Evolutionary conservation across 371 early-diverging fungal genomes (phyloP).

Genomic region (Funneliformis caledonium): DNA sequence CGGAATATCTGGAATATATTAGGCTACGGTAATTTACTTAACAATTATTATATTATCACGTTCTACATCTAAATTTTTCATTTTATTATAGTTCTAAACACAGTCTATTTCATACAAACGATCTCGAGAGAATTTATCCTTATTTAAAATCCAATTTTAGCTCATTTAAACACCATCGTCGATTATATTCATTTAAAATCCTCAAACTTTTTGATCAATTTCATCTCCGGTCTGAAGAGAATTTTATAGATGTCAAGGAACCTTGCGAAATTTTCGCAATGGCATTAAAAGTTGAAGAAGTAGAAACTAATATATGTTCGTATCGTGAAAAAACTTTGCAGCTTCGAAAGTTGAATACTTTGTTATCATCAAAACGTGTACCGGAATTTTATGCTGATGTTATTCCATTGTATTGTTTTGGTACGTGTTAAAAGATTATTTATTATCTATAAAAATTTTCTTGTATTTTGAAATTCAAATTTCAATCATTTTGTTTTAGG

Average conservation of each 20-base stretch:
- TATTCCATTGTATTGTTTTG: conserved; percentile 64
- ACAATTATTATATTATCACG: neutral
- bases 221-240: conserved; percentile 51
- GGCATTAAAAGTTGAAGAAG: conserved; percentile 67
- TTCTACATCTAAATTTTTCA: neutral
- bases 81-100: conserved; percentile 45
- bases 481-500: conserved; percentile 41
- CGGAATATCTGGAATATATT: conserved; percentile 57
- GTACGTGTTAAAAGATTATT: conserved; percentile 39
- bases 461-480: conserved; percentile 10
- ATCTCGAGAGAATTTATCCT: conserved; percentile 56
- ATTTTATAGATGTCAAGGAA: conserved; percentile 47
- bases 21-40: conserved; percentile 53
- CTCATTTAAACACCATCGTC: conserved; percentile 61
- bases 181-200: conserved; percentile 76
- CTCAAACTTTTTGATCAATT: conserved; percentile 71
- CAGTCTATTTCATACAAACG: conserved; percentile 48
- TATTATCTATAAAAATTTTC: neutral
- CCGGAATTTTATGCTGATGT: conserved; percentile 70
- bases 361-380: conserved; percentile 59
- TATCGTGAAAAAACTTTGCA: conserved; percentile 81
- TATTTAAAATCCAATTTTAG: conserved; percentile 63
- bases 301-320: conserved; percentile 60
- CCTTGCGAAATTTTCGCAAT: conserved; percentile 55
- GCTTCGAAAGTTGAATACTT: conserved; percentile 68